Evolutionary conservation across 176 grass and related monocot genomes (phyloP), one percentile per base, ranked within the genome.

Genomic region (Sorghum bicolor): DNA sequence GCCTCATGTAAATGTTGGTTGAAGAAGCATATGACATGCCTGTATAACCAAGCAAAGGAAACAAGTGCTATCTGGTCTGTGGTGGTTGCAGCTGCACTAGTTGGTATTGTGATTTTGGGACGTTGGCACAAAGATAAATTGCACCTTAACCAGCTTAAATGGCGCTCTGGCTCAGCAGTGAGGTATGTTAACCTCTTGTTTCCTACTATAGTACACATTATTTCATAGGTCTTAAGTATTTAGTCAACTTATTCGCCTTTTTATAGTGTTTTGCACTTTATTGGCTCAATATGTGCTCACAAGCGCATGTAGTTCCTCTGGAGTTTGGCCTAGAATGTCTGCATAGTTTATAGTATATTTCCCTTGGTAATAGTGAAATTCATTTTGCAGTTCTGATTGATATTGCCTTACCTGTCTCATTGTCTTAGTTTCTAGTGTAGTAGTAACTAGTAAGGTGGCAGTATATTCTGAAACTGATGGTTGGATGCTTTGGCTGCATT

Each of bases 101-200:
- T 99, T 58, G 97, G 97, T 26, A 77, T 99, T 83, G 91, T 96
- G 5, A 89, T 99, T 74, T 80, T 99, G 62, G 89, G 94, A 71
- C 89, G 79, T 70, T 99, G 93, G 96, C 91, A 95, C 70, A 91
- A 85, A 31, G 93, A 96, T 57, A 99, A 94, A 84, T 83, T 86
- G 22, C 90, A 95, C 68, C 33, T 86, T 30, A 65, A 89, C 72
- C 83, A 86, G 4, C 60, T 91, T 45, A 93, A 91, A 66, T 92
- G 90, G 86, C 64, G 84, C 12, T 88, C 79, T 81, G 31, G 48
- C 64, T 83, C 86, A 45, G 26, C 48, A 50, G 86, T 90, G 40
- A 89, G 95, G 95, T 97, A 88, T 72, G 75, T 62, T 47, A 75
- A 48, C 3, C 15, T 25, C 1, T 32, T 44, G n/a, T 53, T 4